Evolutionary conservation across 805 yeast genomes (phyloP).

Genomic region (Teunomyces panamensis): DNA sequence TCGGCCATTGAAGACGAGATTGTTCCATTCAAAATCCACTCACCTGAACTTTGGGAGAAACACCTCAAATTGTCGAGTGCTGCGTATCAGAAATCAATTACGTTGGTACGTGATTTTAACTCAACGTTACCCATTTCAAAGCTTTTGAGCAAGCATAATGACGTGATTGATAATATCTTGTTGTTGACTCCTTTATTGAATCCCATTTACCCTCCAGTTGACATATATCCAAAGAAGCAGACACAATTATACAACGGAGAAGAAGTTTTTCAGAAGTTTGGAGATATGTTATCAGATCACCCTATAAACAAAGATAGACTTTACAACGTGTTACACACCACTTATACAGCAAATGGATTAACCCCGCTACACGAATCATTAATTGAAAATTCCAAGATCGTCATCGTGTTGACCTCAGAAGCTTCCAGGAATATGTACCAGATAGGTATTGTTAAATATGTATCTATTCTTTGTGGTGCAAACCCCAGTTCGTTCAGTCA

Average conservation of each 20-base stretch:
- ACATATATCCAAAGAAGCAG: neutral
- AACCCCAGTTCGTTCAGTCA: conserved; percentile 27
- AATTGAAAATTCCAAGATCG: conserved; percentile 50
- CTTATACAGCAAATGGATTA: conserved; percentile 56
- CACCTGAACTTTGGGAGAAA: conserved; percentile 33
- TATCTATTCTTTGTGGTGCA: conserved; percentile 53
- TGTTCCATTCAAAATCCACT: conserved; percentile 20
- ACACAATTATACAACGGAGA: conserved; percentile 41
- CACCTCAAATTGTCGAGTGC: conserved; percentile 43
- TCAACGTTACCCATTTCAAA: conserved; percentile 48
- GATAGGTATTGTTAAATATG: conserved; percentile 57
- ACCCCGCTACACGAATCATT: conserved; percentile 54
- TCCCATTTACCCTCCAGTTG: conserved; percentile 28
- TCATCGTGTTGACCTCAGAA: conserved; percentile 55
- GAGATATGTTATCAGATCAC: conserved; percentile 42
- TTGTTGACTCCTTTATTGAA: conserved; percentile 37
- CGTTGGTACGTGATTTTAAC: conserved; percentile 53
- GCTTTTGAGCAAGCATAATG: conserved; percentile 25
- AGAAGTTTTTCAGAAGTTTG: conserved; percentile 52
- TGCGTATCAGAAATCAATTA: conserved; percentile 51
- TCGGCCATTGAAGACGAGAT: conserved; percentile 18
- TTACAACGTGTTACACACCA: conserved; percentile 53
- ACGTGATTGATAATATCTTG: conserved; percentile 25
- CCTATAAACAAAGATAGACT: conserved; percentile 21
- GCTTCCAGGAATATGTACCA: conserved; percentile 60